phyloP scores from a whole-genome alignment of 2,329 filamentous ascomycete genomes.

The Trichoderma asperellum region DNA sequence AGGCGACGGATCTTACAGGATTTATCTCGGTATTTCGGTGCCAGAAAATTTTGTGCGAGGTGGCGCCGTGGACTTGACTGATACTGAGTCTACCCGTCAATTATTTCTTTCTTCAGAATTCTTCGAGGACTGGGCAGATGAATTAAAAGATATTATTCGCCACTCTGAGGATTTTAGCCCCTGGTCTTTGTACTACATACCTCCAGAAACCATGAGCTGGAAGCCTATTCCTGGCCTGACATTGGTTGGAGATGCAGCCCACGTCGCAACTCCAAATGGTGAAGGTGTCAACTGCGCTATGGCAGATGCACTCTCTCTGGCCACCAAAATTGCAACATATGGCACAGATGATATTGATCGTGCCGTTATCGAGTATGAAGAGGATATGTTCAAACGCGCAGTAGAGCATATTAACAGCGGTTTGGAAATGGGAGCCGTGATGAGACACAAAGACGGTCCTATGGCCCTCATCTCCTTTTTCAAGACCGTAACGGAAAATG shows the following conservation, averaged over 20 bases:
- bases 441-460: constrained; percentile 15
- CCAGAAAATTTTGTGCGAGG: constrained; percentile 21
- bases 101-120: constrained; percentile 16
- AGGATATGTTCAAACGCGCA: constrained; percentile 21
- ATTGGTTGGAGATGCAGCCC: constrained; percentile 23
- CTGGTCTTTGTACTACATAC: constrained; percentile 23
- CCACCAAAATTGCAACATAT: constrained; percentile 6
- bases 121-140: constrained; percentile 13
- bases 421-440: not conserved
- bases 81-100: not conserved
- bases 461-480: constrained; percentile 9
- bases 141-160: constrained; percentile 12
- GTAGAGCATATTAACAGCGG: constrained; percentile 16
- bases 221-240: constrained; percentile 8
- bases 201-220: constrained; percentile 9
- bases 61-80: not conserved
- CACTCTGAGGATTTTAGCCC: constrained; percentile 14
- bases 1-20: constrained; percentile 11
- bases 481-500: not conserved
- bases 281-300: constrained; percentile 26
- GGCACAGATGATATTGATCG: not conserved
- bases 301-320: constrained; percentile 9
- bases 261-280: constrained; percentile 13
- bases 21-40: constrained; percentile 10
- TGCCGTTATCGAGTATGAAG: constrained; percentile 14